Percentiles rank a stretch among this genome's conserved stretches.
phyloP scores from a whole-genome alignment of 352 stramenopile species.

The Pseudoperonospora humuli region DNA sequence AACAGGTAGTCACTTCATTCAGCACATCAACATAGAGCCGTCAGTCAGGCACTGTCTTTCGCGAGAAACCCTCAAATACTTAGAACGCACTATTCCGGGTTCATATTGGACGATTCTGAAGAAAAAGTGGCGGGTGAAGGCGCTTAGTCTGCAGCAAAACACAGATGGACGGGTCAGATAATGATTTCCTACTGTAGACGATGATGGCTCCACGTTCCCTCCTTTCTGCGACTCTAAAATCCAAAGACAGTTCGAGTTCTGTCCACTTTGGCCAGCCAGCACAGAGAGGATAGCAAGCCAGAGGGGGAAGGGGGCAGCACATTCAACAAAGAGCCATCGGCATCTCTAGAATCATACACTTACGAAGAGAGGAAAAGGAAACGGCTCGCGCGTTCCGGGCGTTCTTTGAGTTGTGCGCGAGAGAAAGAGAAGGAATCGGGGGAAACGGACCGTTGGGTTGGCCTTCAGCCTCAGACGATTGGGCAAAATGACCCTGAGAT shows the following conservation, averaged over 20 bases:
- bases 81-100: conserved; percentile 90
- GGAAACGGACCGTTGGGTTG: conserved; percentile 3
- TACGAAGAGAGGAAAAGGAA: conserved; percentile 17
- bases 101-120: conserved; percentile 51
- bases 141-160: conserved; percentile 17
- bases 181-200: background rate
- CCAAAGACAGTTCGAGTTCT: conserved; percentile 18
- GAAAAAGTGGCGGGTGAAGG: conserved; percentile 17
- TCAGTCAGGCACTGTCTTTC: no score
- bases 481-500: background rate
- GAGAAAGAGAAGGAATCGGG: conserved; percentile 4
- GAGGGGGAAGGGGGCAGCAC: background rate
- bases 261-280: conserved; percentile 3
- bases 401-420: conserved; percentile 29
- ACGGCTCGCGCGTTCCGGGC: conserved; percentile 16
- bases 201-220: background rate
- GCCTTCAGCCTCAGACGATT: background rate
- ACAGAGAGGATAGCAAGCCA: background rate
- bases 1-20: conserved; percentile 94
- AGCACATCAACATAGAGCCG: conserved; percentile 1
- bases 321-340: background rate
- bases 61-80: no score
- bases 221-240: conserved; percentile 2
- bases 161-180: conserved; percentile 6
- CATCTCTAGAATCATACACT: conserved; percentile 1